Evolutionary conservation across 495 filamentous ascomycete genomes (phyloP).

Genomic region (Talaromyces trachyspermus): DNA sequence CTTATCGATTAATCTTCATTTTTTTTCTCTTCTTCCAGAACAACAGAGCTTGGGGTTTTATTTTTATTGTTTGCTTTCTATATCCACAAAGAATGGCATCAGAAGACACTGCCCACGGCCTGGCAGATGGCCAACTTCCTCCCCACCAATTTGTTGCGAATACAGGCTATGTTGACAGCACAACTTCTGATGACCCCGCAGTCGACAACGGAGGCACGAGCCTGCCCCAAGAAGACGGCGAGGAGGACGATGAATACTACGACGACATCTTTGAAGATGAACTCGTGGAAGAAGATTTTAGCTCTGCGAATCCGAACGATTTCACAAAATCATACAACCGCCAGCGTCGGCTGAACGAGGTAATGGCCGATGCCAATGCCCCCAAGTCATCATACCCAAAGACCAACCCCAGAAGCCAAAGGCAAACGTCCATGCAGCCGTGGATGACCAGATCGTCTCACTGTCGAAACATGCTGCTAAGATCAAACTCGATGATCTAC

Average conservation of each 20-base stretch:
- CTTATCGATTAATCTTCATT: constrained; percentile 5
- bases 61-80: neutral
- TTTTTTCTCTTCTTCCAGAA: neutral
- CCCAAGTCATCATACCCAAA: constrained; percentile 57
- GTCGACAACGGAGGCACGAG: constrained; percentile 24
- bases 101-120: constrained; percentile 9
- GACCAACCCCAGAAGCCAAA: constrained; percentile 78
- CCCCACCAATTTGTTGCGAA: constrained; percentile 49
- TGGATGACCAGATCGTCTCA: constrained; percentile 82
- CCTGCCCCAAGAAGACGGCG: constrained; percentile 28
- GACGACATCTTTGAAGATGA: constrained; percentile 55
- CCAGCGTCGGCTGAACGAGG: constrained; percentile 56
- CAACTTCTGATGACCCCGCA: constrained; percentile 3
- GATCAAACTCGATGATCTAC: constrained; percentile 68
- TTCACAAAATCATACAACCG: constrained; percentile 90
- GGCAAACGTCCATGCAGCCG: constrained; percentile 64
- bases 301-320: constrained; percentile 54
- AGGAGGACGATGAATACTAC: constrained; percentile 40
- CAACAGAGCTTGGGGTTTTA: neutral
- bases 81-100: neutral
- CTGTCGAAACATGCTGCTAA: constrained; percentile 83
- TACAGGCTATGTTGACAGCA: constrained; percentile 40
- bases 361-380: constrained; percentile 47
- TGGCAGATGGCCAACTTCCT: constrained; percentile 42
- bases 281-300: constrained; percentile 52